These are phyloP conservation scores for Vicia faba DNA, from an alignment of 306 rosid species.

Conservation along the genomic window DNA sequence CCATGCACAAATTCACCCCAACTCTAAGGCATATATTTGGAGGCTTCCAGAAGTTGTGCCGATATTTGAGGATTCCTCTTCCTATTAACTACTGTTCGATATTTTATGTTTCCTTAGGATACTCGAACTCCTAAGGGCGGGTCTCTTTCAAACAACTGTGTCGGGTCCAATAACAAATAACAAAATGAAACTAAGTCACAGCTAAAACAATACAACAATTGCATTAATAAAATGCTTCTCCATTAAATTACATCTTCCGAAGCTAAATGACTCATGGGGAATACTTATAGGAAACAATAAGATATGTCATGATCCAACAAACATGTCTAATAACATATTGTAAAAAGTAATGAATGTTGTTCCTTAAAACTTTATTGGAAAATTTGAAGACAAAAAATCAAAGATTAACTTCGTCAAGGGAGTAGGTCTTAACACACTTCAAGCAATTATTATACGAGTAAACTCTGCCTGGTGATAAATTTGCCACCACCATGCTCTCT, in stretches of 20 bases:
- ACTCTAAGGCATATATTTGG: no score
- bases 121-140: neutral
- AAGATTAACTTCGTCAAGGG: constrained; percentile 40
- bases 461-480: constrained; percentile 51
- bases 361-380: neutral
- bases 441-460: constrained; percentile 58
- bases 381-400: neutral
- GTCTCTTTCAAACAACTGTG: neutral
- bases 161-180: neutral
- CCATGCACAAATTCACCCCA: no score
- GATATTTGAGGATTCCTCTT: no score
- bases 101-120: no score
- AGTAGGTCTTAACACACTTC: constrained; percentile 57
- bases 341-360: constrained; percentile 19
- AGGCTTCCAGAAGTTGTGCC: no score
- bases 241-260: constrained; percentile 18
- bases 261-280: constrained; percentile 10
- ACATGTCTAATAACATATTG: constrained; percentile 13
- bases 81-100: no score
- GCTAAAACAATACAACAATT: constrained; percentile 1
- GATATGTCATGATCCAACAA: constrained; percentile 6
- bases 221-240: constrained; percentile 19
- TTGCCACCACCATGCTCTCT: constrained; percentile 46
- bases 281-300: constrained; percentile 6
- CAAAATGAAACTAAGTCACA: neutral